Evolutionary conservation across 768 basidiomycete genomes (phyloP), one percentile per base, ranked within the genome.

Genomic region (Podaxis mareebaensis): DNA sequence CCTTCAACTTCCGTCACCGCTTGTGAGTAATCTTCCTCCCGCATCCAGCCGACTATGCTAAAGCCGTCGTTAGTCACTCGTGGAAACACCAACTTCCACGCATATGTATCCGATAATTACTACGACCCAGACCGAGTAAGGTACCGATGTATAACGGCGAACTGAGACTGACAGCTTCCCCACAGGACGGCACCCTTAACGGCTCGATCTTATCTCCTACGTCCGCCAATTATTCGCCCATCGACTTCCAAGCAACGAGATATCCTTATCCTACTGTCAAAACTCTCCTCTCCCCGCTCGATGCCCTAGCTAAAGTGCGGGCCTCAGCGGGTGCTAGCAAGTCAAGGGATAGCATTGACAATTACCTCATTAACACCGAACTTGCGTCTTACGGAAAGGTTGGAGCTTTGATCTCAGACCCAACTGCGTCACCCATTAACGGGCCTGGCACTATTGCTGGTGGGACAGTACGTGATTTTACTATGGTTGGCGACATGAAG

Each of bases 21-120:
- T 1, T 75, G 72, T 72, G 65, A 48, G 67, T 61, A 30, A 28
- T 24, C 33, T 13, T 15, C 2, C 3, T n/a, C 3, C 4, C 11
- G n/a, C 22, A 38, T 4, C 26, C 24, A 12, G 11, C 22, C 12
- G 13, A 24, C 1, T 1, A 6, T 51, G 12, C 20, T 51, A 11
- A 51, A 51, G 4, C 44, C 24, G 22, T 12, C 28, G 38, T 39
- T 22, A 74, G 73, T 76, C 51, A 75, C 75, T 1, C 75, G 75
- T 65, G 75, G 75, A 66, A 76, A 76, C 66, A 69, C 72, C 3
- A 75, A 76, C 60, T 76, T 76, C 71, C 75, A 75, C 54, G 72
- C 75, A 4, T 76, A 66, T 61, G 74, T 76, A 7, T 73, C 73
- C 40, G 69, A 72, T 51, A 76, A 76, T 53, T 76, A 74, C 59